Evolutionary conservation across 495 filamentous ascomycete species (phyloP), one percentile per base, ranked within the genome.

Genomic region (Opeltia flavorubescens): DNA sequence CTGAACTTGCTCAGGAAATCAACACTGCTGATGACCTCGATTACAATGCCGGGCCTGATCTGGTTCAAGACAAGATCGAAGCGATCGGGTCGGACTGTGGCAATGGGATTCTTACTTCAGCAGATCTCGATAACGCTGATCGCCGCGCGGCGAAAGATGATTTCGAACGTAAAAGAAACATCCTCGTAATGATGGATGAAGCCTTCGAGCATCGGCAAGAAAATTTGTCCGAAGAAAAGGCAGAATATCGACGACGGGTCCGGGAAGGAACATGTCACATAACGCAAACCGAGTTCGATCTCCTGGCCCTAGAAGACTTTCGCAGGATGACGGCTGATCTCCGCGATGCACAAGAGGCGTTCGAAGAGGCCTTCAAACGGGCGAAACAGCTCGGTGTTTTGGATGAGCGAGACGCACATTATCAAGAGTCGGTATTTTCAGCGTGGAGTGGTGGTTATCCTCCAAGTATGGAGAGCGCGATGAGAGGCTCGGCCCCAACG

Each of bases 141-240:
- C 47, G 42, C 8, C 28, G 17, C 27, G 42, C 18, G 25, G 36
- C 43, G 21, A 43, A 40, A 15, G 51, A 50, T 11, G 31, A 47
- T 5, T 23, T 54, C 20, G 26, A 44, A 20, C 28, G 44, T 2
- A 34, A 23, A 24, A 11, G 18, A 20, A 5, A 50, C 12, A 18
- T 4, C 11, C 24, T 45, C 18, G 11, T 2, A 12, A 5, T 17
- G 18, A 12, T 47, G n/a, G 41, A 49, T 20, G 33, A 26, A 3
- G 15, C 23, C 1, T 52, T 52, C n/a, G 46, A 48, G 15, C 13
- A 48, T 17, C 50, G 46, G 20, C n/a, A 44, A 40, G 11, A 33
- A 2, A 17, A 23, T 11, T 42, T 41, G n/a, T n/a, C 18, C 4
- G 7, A 31, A 11, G 41, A 49, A 13, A 11, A 33, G 3, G 25